These are phyloP conservation scores for Ophiostoma perfectum DNA, from an alignment of 2,329 filamentous ascomycete species.

Conservation along the genomic window DNA sequence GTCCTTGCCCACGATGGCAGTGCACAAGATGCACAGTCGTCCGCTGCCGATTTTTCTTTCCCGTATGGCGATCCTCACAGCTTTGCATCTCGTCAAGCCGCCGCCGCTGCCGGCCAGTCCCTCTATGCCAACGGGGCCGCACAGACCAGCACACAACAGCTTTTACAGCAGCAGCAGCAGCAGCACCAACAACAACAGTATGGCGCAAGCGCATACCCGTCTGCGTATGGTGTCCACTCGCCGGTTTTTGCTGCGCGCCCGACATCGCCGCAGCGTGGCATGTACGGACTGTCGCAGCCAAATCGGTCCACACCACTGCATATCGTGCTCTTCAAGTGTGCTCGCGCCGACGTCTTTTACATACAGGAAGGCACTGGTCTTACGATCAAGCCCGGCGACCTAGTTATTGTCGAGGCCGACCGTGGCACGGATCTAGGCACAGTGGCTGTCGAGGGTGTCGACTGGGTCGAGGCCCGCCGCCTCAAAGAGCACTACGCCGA, in stretches of 20 bases:
- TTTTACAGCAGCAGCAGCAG: slow-evolving; percentile 18
- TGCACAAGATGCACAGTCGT: slow-evolving; percentile 40
- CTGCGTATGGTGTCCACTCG: slow-evolving; percentile 44
- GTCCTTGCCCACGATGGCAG: slow-evolving; percentile 43
- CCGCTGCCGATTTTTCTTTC: slow-evolving; percentile 39
- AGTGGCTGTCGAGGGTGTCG: slow-evolving; percentile 80
- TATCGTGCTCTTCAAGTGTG: slow-evolving; percentile 95
- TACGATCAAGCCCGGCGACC: slow-evolving; percentile 80
- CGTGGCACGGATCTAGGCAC: slow-evolving; percentile 93
- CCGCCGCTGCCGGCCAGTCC: slow-evolving; percentile 20
- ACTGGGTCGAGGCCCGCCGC: slow-evolving; percentile 80
- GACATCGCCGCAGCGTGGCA: slow-evolving; percentile 56
- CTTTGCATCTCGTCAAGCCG: slow-evolving; percentile 33
- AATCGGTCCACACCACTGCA: slow-evolving; percentile 68
- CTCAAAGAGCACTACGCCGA: slow-evolving; percentile 87
- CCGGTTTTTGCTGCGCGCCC: slow-evolving; percentile 46
- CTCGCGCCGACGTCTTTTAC: slow-evolving; percentile 91
- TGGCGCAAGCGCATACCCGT: slow-evolving; percentile 39
- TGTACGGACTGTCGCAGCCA: slow-evolving; percentile 57
- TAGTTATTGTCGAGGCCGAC: slow-evolving; percentile 96
- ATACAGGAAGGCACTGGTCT: slow-evolving; percentile 93
- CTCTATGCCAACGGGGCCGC: slow-evolving; percentile 16
- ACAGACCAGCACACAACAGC: slow-evolving; percentile 18
- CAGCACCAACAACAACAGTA: slow-evolving; percentile 19
- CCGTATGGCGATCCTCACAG: slow-evolving; percentile 38